Base-by-base conservation (phyloP, 192 early-diverging fungal genomes). In the Gorgonomyces haynaldii region DNA sequence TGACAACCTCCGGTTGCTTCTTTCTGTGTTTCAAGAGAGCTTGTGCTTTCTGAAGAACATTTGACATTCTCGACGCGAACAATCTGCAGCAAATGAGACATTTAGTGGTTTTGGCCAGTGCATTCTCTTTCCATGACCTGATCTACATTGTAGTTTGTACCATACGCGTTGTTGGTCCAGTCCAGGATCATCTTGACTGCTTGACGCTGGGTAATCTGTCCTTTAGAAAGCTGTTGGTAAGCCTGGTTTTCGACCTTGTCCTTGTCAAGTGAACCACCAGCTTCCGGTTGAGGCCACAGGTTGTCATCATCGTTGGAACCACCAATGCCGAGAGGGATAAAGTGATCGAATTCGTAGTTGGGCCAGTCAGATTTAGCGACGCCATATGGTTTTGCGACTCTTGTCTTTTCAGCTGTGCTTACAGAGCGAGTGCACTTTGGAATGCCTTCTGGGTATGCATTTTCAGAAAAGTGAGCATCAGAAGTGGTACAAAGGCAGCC, bases 321-420 rank as follows among this genome's bases (percentile, higher is more conserved):
- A 16, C 48, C 48, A 25, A 37, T 31, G 7, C 17, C 45, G 6
- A 46, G 17, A 8, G 45, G 45, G 29, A 46, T 46, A 31, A 46
- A 34, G 19, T 50, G 48, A 37, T 50, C 48, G n/a, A 50, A 50
- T 24, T 50, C 48, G 22, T 38, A 35, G 10, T 43, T 38, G 35
- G 29, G 10, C 31, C 35, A 50, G 21, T 36, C 37, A 24, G 35
- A 38, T 10, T 31, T 38, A 8, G 26, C 17, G 8, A 50, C 26
- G 7, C 48, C 48, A 43, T 50, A 50, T 8, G 16, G 21, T 10
- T 35, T 24, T 7, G 48, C 48, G 10, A 50, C 37, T 38, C 37
- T 50, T 16, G 9, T 21, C 22, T 50, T 50, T 37, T 50, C 31
- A 15, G 48, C 48, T 17, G 31, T 31, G 37, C 31, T 38, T 5